Conservation (phyloP, 805 yeast species). For the Wickerhamomyces kurtzmanii region DNA sequence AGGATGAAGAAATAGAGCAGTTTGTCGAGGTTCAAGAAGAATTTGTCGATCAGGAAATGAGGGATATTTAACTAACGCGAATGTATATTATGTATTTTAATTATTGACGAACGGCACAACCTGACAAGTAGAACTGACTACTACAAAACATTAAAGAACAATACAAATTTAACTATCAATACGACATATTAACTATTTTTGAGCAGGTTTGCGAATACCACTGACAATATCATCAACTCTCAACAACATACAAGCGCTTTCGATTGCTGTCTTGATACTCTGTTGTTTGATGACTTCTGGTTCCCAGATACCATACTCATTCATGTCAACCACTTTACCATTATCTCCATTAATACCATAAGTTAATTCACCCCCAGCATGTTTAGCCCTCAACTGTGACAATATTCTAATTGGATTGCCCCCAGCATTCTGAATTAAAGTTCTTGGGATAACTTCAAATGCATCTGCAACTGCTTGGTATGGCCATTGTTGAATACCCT, state of each 20-base stretch:
- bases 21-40: neutral
- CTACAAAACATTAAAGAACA: no score
- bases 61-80: no score
- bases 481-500: constrained; percentile 97
- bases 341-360: constrained; percentile 92
- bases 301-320: constrained; percentile 95
- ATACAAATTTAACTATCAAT: neutral
- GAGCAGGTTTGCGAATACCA: constrained; percentile 73
- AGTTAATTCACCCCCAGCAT: constrained; percentile 79
- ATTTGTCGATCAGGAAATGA: no score
- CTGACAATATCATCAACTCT: constrained; percentile 97
- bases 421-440: constrained; percentile 95
- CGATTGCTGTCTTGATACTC: constrained; percentile 95
- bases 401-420: constrained; percentile 88
- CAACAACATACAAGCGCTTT: constrained; percentile 87
- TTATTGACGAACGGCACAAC: neutral
- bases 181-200: no score
- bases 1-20: constrained; percentile 4
- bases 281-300: constrained; percentile 98
- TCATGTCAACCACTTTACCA: constrained; percentile 94
- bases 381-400: constrained; percentile 91
- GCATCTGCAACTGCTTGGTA: constrained; percentile 99
- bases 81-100: no score
- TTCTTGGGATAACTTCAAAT: constrained; percentile 96
- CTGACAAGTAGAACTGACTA: neutral